phyloP scores from a whole-genome alignment of 176 grass and related monocot species.

The Carex cristatella region DNA sequence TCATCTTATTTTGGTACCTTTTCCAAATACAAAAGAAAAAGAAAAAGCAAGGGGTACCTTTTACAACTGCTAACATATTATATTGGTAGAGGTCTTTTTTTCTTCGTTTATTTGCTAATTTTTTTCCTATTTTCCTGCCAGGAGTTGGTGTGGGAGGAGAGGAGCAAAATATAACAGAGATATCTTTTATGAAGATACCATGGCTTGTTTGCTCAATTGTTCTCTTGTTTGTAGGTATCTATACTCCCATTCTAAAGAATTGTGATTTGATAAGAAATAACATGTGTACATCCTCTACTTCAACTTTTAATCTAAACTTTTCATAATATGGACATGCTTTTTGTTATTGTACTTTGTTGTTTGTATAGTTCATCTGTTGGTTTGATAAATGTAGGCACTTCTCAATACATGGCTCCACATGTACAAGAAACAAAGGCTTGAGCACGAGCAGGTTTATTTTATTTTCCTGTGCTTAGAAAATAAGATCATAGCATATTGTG shows the following conservation, averaged over 20 bases:
- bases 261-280: not conserved
- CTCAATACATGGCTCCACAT: slow-evolving; percentile 91
- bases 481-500: slow-evolving; percentile 5
- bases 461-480: not conserved
- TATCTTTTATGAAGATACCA: slow-evolving; percentile 76
- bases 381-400: slow-evolving; percentile 37
- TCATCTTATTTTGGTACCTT: not conserved
- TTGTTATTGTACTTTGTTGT: not conserved
- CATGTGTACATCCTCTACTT: not conserved
- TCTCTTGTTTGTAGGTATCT: slow-evolving; percentile 99
- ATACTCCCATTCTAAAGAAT: slow-evolving; percentile 33
- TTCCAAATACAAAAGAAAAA: not conserved
- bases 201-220: slow-evolving; percentile 64
- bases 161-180: slow-evolving; percentile 70
- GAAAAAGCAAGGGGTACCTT: not conserved
- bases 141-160: slow-evolving; percentile 97
- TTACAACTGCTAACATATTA: not conserved
- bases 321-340: not conserved
- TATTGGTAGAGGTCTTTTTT: not conserved
- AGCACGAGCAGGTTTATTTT: slow-evolving; percentile 73
- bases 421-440: slow-evolving; percentile 81
- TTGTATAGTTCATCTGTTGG: not conserved
- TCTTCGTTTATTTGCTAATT: not conserved
- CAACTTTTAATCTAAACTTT: not conserved
- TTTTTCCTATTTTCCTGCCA: slow-evolving; percentile 21